Evolutionary conservation across 2,329 filamentous ascomycete species (phyloP), one percentile per base, ranked within the genome.

Genomic region (Cladosporium halotolerans): DNA sequence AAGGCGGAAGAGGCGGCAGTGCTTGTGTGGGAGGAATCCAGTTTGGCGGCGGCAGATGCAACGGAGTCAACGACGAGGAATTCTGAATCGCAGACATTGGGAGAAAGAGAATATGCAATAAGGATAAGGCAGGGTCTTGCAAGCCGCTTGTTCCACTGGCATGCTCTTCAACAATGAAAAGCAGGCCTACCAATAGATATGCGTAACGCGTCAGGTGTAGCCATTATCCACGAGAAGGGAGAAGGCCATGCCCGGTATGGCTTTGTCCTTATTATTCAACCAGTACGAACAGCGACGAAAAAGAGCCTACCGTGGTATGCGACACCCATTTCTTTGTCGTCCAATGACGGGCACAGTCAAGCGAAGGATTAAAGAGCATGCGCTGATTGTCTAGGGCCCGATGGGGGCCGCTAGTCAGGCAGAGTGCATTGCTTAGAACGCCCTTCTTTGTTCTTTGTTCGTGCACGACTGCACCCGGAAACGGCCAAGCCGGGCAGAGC

Each of bases 361-460:
- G 55, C 56, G 53, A 53, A 53, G 49, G 55, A 50, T 62, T 55
- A 54, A 56, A 57, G 55, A 58, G 48, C 48, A 55, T 59, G 55
- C 60, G 62, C 60, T 60, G 60, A 66, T 66, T 66, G 62, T 66
- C 60, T 59, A 58, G 60, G 61, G 60, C 57, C 61, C 55, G 60
- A 63, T 48, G 52, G 55, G 19, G 40, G 18, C 39, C 51, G 45
- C 51, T 53, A 53, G 51, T 53, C 31, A 46, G 32, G 43, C 51
- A 47, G 51, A 36, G 18, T 53, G 51, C 51, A 46, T 53, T 53
- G 51, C 51, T 47, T 53, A 36, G 51, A 40, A 34, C 19, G 32
- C 14, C 18, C 43, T 64, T 66, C 64, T 68, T 68, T 67, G 63
- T 66, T 68, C 63, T 65, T 67, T 68, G 60, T 62, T 65, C 60